Evolutionary conservation across 805 yeast species (phyloP).

Genomic region (Barnettozyma sucrosica): DNA sequence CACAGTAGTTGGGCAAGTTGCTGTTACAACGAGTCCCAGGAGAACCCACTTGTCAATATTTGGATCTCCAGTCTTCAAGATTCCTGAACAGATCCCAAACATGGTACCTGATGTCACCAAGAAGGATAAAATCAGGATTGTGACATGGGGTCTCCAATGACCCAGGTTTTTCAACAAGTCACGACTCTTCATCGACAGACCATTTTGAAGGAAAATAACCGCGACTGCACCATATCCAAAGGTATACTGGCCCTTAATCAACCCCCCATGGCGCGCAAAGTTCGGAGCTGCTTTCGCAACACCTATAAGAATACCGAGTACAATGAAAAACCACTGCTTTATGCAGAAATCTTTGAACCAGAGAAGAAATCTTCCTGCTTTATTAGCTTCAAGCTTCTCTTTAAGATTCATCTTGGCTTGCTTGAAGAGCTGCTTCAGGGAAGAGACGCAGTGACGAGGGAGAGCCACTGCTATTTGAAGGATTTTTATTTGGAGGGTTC

Average conservation of each 20-base stretch:
- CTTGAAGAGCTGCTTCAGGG: not conserved
- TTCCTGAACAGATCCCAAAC: constrained; percentile 67
- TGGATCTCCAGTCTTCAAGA: constrained; percentile 49
- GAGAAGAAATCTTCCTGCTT: constrained; percentile 4
- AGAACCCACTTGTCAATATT: constrained; percentile 71
- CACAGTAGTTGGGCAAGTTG: constrained; percentile 88
- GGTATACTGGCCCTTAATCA: constrained; percentile 65
- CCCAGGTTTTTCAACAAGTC: constrained; percentile 55
- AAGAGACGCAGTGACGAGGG: not conserved
- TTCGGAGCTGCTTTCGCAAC: constrained; percentile 74
- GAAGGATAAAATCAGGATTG: constrained; percentile 63
- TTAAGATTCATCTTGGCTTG: not conserved
- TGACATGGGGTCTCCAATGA: constrained; percentile 79
- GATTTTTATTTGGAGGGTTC: not conserved
- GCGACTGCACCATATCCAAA: constrained; percentile 88
- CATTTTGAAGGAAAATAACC: constrained; percentile 74
- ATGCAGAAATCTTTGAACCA: constrained; percentile 17
- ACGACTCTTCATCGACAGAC: constrained; percentile 66
- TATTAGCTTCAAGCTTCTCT: not conserved
- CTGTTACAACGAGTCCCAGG: constrained; percentile 77
- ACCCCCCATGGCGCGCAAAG: constrained; percentile 80
- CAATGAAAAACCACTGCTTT: constrained; percentile 70
- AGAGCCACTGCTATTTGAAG: not conserved
- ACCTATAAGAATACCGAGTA: constrained; percentile 65
- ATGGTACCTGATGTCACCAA: constrained; percentile 65